phyloP scores from a whole-genome alignment of 495 filamentous ascomycete species.

The Neurospora sp. region DNA sequence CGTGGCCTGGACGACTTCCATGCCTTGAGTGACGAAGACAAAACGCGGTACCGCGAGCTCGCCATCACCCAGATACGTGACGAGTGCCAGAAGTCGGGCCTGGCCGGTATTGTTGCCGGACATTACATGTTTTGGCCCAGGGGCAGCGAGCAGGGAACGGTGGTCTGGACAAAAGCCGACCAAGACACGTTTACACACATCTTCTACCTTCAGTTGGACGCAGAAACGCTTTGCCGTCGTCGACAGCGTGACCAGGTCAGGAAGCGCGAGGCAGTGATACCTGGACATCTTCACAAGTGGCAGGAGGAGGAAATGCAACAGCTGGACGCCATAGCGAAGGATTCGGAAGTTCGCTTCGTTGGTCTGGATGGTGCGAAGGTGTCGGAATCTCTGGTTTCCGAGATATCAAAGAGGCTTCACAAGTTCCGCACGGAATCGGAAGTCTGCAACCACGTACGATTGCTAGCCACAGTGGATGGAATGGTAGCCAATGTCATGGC shows the following conservation, averaged over 20 bases:
- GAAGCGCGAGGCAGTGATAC: constrained; percentile 25
- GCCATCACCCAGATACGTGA: constrained; percentile 41
- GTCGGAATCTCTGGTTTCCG: constrained; percentile 3
- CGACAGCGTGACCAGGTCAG: constrained; percentile 29
- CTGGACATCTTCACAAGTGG: constrained; percentile 41
- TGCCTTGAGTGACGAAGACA: constrained; percentile 26
- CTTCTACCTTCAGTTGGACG: constrained; percentile 44
- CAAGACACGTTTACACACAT: constrained; percentile 48
- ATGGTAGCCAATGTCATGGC: constrained; percentile 11
- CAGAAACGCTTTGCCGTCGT: constrained; percentile 26
- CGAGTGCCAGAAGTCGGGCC: constrained; percentile 26
- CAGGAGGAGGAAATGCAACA: constrained; percentile 38
- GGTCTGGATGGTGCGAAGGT: constrained; percentile 4
- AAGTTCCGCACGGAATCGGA: constrained; percentile 35
- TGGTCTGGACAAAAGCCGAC: constrained; percentile 40
- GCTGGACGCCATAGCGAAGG: constrained; percentile 39
- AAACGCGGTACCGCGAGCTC: constrained; percentile 29
- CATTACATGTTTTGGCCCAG: constrained; percentile 53
- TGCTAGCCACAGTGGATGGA: constrained; percentile 25
- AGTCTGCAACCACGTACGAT: constrained; percentile 22
- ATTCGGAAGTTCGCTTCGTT: constrained; percentile 40
- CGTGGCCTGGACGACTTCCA: constrained; percentile 43
- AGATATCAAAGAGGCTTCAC: constrained; percentile 19
- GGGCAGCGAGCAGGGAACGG: constrained; percentile 17
- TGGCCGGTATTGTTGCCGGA: constrained; percentile 44